Conservation (phyloP, 2,329 filamentous ascomycete species). For the Colletotrichum sp. region DNA sequence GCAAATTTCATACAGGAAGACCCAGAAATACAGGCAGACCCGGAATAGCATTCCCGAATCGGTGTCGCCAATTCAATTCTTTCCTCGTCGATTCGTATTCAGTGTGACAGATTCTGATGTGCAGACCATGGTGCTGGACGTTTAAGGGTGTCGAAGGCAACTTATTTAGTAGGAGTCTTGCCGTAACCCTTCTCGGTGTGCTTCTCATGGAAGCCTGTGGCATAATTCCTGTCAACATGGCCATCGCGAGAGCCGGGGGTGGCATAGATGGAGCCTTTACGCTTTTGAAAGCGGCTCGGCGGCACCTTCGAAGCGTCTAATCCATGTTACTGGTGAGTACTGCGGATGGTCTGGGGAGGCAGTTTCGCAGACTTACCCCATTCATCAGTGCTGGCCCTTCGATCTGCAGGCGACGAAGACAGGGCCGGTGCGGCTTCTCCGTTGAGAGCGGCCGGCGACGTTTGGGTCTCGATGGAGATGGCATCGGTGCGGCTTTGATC, state of each 20-base stretch:
- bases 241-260: slow-evolving; percentile 69
- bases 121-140: neutral
- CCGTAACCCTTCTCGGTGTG: slow-evolving; percentile 54
- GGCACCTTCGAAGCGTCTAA: slow-evolving; percentile 70
- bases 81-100: neutral
- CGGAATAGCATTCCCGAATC: neutral
- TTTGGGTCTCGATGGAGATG: neutral
- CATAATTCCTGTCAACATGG: slow-evolving; percentile 63
- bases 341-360: neutral
- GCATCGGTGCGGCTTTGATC: slow-evolving; percentile 4
- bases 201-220: slow-evolving; percentile 65
- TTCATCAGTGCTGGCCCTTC: slow-evolving; percentile 46
- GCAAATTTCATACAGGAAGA: slow-evolving; percentile 9
- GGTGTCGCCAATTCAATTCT: neutral
- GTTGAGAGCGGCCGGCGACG: neutral
- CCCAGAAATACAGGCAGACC: neutral
- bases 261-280: slow-evolving; percentile 71
- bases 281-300: slow-evolving; percentile 71
- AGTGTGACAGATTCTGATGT: neutral
- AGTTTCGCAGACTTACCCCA: slow-evolving; percentile 43
- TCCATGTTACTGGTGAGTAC: slow-evolving; percentile 3
- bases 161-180: slow-evolving; percentile 30
- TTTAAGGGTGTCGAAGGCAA: neutral
- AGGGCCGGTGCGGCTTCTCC: neutral
- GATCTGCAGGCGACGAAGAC: slow-evolving; percentile 30